A percentile compares a stretch with the other conserved stretches of the same genome.
Conservation (phyloP, 768 basidiomycete genomes). For the Imleria badia region DNA sequence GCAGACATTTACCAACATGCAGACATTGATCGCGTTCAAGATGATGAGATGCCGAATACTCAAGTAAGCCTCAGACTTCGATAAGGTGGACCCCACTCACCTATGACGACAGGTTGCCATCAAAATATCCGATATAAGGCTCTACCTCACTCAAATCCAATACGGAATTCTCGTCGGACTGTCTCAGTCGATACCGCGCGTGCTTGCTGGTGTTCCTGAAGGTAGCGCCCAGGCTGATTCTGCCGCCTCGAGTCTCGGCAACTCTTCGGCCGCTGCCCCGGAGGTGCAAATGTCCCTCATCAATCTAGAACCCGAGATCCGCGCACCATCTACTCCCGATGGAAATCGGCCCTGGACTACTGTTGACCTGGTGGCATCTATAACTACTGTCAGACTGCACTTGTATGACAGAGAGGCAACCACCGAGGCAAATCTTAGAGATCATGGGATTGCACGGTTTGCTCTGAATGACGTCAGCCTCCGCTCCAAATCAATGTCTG, state of each 20-base stretch:
- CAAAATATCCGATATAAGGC: conserved; percentile 78
- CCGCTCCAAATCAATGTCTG: conserved; percentile 76
- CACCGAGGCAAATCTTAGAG: conserved; percentile 55
- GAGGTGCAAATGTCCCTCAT: conserved; percentile 8
- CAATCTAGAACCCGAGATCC: conserved; percentile 57
- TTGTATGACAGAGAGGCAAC: conserved; percentile 74
- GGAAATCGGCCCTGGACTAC: conserved; percentile 52
- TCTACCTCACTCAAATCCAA: conserved; percentile 82
- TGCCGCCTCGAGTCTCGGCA: conserved; percentile 4
- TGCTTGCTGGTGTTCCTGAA: conserved; percentile 53
- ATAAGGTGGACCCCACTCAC: conserved; percentile 2
- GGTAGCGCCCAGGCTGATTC: conserved; percentile 34
- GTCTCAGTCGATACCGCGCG: conserved; percentile 64
- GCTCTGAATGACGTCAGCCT: conserved; percentile 77
- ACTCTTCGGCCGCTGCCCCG: neutral
- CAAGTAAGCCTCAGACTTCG: conserved; percentile 50
- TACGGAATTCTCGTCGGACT: conserved; percentile 70
- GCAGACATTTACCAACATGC: conserved; percentile 66
- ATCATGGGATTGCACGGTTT: conserved; percentile 83
- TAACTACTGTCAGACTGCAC: conserved; percentile 77
- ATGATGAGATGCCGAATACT: conserved; percentile 63
- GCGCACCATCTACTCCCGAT: conserved; percentile 24
- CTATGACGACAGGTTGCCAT: conserved; percentile 53
- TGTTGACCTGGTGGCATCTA: conserved; percentile 69
- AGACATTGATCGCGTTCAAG: conserved; percentile 50